A percentile compares a stretch with the other conserved stretches of the same genome.
Evolutionary conservation across 768 basidiomycete genomes (phyloP).

Genomic region (Podaxis sp.): DNA sequence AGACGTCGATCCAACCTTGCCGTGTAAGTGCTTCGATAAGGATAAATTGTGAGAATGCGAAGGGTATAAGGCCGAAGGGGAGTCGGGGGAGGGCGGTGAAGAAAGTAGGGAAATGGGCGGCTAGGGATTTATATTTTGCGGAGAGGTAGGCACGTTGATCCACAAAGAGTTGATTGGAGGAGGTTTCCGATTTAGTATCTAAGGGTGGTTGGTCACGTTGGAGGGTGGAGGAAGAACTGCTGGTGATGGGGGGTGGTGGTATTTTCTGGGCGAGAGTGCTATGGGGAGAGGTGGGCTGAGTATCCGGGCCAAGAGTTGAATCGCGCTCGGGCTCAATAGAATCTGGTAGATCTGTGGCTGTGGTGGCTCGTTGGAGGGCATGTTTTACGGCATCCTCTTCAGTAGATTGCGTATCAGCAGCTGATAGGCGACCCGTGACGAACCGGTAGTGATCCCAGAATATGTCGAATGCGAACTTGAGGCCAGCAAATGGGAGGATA

Average conservation of each 20-base stretch:
- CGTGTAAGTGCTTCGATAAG: constrained; percentile 81
- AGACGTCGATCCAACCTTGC: constrained; percentile 87
- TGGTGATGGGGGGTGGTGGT: constrained; percentile 10
- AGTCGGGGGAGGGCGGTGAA: constrained; percentile 64
- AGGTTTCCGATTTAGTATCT: not conserved
- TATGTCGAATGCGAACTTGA: constrained; percentile 71
- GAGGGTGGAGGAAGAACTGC: constrained; percentile 8
- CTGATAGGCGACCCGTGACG: constrained; percentile 22
- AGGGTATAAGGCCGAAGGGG: constrained; percentile 82
- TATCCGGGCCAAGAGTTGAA: constrained; percentile 20
- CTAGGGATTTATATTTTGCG: constrained; percentile 17
- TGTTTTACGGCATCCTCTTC: constrained; percentile 27
- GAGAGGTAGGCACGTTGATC: constrained; percentile 17
- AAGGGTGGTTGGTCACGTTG: constrained; percentile 5
- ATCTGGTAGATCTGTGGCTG: constrained; percentile 23
- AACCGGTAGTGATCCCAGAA: constrained; percentile 55
- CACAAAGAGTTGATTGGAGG: constrained; percentile 19
- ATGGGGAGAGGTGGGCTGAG: constrained; percentile 8
- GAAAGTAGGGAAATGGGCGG: constrained; percentile 67
- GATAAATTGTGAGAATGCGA: constrained; percentile 94
- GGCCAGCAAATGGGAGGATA: constrained; percentile 73
- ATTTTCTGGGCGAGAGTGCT: not conserved
- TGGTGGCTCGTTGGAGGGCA: constrained; percentile 29
- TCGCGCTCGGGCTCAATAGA: constrained; percentile 20
- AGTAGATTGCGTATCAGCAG: constrained; percentile 15